Base-by-base conservation (phyloP, 2,329 filamentous ascomycete species). In the Epichloe uncinata region DNA sequence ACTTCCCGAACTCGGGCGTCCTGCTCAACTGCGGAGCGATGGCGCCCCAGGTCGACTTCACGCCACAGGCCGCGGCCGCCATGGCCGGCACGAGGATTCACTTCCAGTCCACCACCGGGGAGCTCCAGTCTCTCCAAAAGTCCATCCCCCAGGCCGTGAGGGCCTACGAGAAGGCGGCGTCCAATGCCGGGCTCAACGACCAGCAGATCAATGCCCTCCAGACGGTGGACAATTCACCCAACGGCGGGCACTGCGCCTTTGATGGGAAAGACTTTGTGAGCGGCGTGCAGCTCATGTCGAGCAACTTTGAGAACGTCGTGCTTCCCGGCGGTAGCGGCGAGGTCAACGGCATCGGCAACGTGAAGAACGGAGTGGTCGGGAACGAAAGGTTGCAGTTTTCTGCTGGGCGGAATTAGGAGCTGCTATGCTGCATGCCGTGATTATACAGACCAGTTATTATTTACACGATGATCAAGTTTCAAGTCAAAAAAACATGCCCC, bases 181-280 rank as follows among this genome's bases (percentile, higher is more conserved):
- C 63, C 0, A 53, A 57, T 12, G 68, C 68, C 1, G 76, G 77
- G 0, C 50, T 80, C 35, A 62, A 55, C 40, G 58, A 66, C 0
- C 60, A 58, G 33, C 65, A 75, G 55, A 66, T 79, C 56, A 74
- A 73, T 33, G 61, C 66, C 3, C 58, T 78, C 49, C 75, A 79
- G 65, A 81, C 77, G 1, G 74, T 77, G 1, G 73, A 81, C 55
- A 78, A 77, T 54, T 69, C 71, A 3, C 76, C 77, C 2, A 62
- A 67, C 20, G 76, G 75, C 37, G 77, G 76, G 0, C 77, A 81
- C 60, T 81, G 77, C 63, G 75, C 69, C 48, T 81, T 81, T 52
- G 77, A 81, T 58, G 73, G 65, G 12, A 54, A 72, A 56, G 72
- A 63, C 9, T 81, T 80, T 54, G 70, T 72, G 9, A 70, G 66